Percentiles rank a stretch among this genome's conserved stretches.
These are phyloP conservation scores for Arthrobotrys sinensis DNA, from an alignment of 2,329 filamentous ascomycete genomes.

Conservation along the genomic window DNA sequence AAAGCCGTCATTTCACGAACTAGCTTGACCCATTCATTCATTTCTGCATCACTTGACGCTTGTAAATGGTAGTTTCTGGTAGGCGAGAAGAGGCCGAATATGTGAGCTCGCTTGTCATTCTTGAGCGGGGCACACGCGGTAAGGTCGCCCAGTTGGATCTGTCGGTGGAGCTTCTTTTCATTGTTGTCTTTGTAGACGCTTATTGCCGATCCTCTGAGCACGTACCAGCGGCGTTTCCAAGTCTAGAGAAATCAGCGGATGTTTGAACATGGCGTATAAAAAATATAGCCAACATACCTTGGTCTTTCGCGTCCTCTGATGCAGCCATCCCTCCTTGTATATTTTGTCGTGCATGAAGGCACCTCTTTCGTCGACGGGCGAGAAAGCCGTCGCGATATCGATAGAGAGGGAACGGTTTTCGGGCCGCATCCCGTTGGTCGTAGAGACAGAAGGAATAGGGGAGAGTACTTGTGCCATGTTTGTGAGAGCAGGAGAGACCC, in stretches of 20 bases:
- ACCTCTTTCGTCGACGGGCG: slow-evolving; percentile 92
- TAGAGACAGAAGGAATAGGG: slow-evolving; percentile 48
- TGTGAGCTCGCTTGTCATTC: slow-evolving; percentile 86
- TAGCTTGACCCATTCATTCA: slow-evolving; percentile 86
- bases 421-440: slow-evolving; percentile 33
- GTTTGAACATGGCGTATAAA: slow-evolving; percentile 24
- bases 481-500: slow-evolving; percentile 18
- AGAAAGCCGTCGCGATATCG: slow-evolving; percentile 72
- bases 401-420: slow-evolving; percentile 59
- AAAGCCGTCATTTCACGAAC: slow-evolving; percentile 86
- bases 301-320: slow-evolving; percentile 92
- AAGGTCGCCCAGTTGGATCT: slow-evolving; percentile 88
- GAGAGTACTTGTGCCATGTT: slow-evolving; percentile 59
- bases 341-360: slow-evolving; percentile 97
- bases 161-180: slow-evolving; percentile 89
- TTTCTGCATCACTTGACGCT: slow-evolving; percentile 80
- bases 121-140: slow-evolving; percentile 91
- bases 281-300: slow-evolving; percentile 74
- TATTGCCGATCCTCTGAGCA: slow-evolving; percentile 88
- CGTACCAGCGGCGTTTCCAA: slow-evolving; percentile 91
- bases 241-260: slow-evolving; percentile 71
- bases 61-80: slow-evolving; percentile 93
- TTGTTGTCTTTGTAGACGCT: slow-evolving; percentile 94
- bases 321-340: slow-evolving; percentile 87
- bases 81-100: slow-evolving; percentile 93